Base-by-base conservation (phyloP, 1,284 basidiomycete genomes). In the Trichosporon coremiiforme region DNA sequence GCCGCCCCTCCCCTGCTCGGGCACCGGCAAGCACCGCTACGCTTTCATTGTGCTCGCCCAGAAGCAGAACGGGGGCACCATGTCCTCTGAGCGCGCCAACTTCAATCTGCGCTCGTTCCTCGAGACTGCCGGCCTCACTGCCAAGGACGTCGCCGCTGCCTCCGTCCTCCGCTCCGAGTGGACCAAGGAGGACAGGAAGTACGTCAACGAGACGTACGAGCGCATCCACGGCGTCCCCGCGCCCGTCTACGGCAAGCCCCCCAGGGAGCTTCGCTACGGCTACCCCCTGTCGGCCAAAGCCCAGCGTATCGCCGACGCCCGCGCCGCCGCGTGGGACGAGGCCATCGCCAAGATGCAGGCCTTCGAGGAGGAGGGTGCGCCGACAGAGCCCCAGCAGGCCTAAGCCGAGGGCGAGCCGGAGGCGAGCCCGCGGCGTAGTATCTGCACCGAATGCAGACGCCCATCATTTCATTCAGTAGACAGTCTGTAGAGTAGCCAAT, bases 181-280 rank as follows among this genome's bases (percentile, higher is more conserved):
- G 76, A 77, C 78, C 15, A 35, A 69, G 31, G 78, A 74, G 33
- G 74, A 77, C 33, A 68, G 71, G 38, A 70, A 69, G 64, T 75
- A 79, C 67, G 77, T 81, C 69, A 71, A 77, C 65, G 57, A 68
- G 10, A 74, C 75, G 17, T 80, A 75, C 68, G 66, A 55, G 31
- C 65, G 74, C 33, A 64, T 74, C 64, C 71, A 75, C 25, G 73
- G 75, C 13, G 71, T 68, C 38, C 70, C 66, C 31, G 91, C 93
- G 78, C 90, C 91, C 22, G 85, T 85, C 64, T 94, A 87, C 82
- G 90, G 89, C 22, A 86, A 85, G 69, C 85, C 86, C 65, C 88
- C 87, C 79, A 87, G 88, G 79, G 78, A 79, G 72, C 68, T 78
- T 33, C 68, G 73, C 53, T 83, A 80, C 71, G 79, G 78, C 8